These are phyloP conservation scores for Avena atlantica DNA, from an alignment of 176 grass and related monocot species.

Conservation along the genomic window DNA sequence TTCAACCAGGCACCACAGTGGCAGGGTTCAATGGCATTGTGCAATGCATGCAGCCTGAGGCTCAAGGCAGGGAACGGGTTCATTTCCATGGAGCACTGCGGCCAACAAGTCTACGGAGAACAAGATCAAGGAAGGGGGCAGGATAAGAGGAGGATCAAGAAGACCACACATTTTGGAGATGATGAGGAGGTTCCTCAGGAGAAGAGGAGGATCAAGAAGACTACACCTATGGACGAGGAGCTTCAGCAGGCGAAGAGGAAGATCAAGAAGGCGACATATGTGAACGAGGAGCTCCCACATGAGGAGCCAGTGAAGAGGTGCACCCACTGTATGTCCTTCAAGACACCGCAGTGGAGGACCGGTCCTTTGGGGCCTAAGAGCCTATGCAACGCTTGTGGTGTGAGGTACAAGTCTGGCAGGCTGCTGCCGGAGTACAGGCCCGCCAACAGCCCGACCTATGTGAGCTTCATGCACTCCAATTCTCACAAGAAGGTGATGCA, in stretches of 20 bases:
- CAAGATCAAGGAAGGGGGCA: slow-evolving; percentile 29
- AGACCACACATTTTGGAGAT: slow-evolving; percentile 34
- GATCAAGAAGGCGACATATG: slow-evolving; percentile 35
- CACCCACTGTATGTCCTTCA: slow-evolving; percentile 80
- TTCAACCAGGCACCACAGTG: slow-evolving; percentile 70
- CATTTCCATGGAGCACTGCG: slow-evolving; percentile 32
- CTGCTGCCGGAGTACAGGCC: slow-evolving; percentile 93
- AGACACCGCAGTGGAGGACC: slow-evolving; percentile 79
- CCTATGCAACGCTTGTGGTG: slow-evolving; percentile 81
- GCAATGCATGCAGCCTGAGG: slow-evolving; percentile 73
- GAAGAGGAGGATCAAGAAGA: slow-evolving; percentile 35
- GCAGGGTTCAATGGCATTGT: slow-evolving; percentile 67
- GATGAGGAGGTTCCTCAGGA: slow-evolving; percentile 29
- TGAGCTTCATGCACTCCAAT: slow-evolving; percentile 88
- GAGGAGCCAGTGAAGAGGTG: slow-evolving; percentile 56
- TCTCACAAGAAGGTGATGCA: slow-evolving; percentile 98
- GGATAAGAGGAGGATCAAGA: slow-evolving; percentile 50
- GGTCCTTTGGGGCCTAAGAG: slow-evolving; percentile 80
- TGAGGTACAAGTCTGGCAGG: slow-evolving; percentile 83
- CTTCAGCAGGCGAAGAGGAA: slow-evolving; percentile 43
- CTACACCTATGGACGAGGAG: slow-evolving; percentile 19
- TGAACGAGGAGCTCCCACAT: slow-evolving; percentile 15
- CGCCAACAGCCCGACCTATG: slow-evolving; percentile 91
- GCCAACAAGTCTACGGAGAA: slow-evolving; percentile 39
- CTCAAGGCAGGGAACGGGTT: slow-evolving; percentile 63